Evolutionary conservation across 2,329 filamentous ascomycete genomes (phyloP).

Genomic region (Pseudocercospora crystallina): DNA sequence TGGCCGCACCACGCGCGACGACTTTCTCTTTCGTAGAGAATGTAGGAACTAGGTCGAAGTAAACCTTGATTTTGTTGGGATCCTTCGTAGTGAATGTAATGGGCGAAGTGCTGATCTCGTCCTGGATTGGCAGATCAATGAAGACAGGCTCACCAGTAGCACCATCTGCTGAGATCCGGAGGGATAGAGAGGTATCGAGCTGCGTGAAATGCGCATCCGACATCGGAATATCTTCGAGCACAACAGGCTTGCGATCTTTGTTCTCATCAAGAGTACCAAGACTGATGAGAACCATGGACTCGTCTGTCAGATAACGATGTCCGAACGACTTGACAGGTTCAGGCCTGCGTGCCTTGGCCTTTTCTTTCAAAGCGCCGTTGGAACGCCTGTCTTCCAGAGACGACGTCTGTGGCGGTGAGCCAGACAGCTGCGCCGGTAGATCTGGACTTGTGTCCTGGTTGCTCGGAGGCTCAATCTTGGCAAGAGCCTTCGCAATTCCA

Average conservation of each 20-base stretch:
- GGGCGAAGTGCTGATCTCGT: conserved; percentile 89
- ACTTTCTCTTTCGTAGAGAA: conserved; percentile 80
- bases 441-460: conserved; percentile 32
- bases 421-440: conserved; percentile 24
- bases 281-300: conserved; percentile 87
- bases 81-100: conserved; percentile 84
- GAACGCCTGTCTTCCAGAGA: conserved; percentile 55
- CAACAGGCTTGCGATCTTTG: conserved; percentile 72
- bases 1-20: conserved; percentile 82
- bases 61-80: conserved; percentile 75
- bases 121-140: conserved; percentile 89
- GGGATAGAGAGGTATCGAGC: conserved; percentile 87
- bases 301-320: conserved; percentile 86
- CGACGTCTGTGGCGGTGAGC: conserved; percentile 39
- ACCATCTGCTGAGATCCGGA: conserved; percentile 83
- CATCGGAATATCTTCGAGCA: conserved; percentile 82
- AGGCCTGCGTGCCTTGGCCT: conserved; percentile 43
- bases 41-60: conserved; percentile 94
- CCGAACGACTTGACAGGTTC: conserved; percentile 94
- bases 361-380: conserved; percentile 40
- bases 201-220: conserved; percentile 87
- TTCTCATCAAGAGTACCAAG: conserved; percentile 94
- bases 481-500: conserved; percentile 70
- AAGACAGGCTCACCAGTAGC: conserved; percentile 84
- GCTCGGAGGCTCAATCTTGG: conserved; percentile 51